phyloP scores from a whole-genome alignment of 2,329 filamentous ascomycete species.

The Zelopaecilomyces penicillatus region DNA sequence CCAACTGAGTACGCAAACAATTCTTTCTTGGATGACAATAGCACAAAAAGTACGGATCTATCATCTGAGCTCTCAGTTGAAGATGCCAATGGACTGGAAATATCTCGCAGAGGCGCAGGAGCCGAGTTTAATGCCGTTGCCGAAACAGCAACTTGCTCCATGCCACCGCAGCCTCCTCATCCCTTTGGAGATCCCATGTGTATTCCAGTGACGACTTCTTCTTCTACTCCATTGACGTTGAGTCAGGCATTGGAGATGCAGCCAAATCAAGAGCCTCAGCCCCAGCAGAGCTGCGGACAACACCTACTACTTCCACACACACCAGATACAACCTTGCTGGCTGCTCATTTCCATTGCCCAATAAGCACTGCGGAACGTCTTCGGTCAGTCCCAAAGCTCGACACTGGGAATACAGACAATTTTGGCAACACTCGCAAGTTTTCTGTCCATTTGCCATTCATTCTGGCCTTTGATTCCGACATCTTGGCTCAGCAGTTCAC shows the following conservation, averaged over 20 bases:
- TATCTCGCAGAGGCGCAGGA: no score
- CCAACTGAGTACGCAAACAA: slow-evolving; percentile 24
- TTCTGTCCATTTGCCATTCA: slow-evolving; percentile 65
- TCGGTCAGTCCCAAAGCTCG: slow-evolving; percentile 25
- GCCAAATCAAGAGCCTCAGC: slow-evolving; percentile 2
- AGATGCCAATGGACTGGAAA: slow-evolving; percentile 29
- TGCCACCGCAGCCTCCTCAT: slow-evolving; percentile 23
- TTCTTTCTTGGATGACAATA: slow-evolving; percentile 44
- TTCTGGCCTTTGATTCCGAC: slow-evolving; percentile 72
- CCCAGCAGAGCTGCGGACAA: slow-evolving; percentile 6
- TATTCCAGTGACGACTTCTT: slow-evolving; percentile 23
- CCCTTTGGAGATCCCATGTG: slow-evolving; percentile 14
- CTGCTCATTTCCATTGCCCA: slow-evolving; percentile 24
- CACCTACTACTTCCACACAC: slow-evolving; percentile 28
- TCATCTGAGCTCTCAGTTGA: slow-evolving; percentile 55
- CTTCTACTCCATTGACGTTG: slow-evolving; percentile 41
- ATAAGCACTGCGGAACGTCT: slow-evolving; percentile 26
- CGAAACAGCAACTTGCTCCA: slow-evolving; percentile 16
- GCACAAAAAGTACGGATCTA: slow-evolving; percentile 46
- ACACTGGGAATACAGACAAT: slow-evolving; percentile 24
- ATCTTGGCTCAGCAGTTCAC: slow-evolving; percentile 76
- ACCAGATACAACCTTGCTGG: slow-evolving; percentile 40
- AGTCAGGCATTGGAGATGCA: slow-evolving; percentile 32
- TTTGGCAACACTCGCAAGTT: slow-evolving; percentile 30
- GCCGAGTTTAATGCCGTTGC: slow-evolving; percentile 26